phyloP scores from a whole-genome alignment of 164 flowering plant genomes.

The Tetrastigma voinierianum region DNA sequence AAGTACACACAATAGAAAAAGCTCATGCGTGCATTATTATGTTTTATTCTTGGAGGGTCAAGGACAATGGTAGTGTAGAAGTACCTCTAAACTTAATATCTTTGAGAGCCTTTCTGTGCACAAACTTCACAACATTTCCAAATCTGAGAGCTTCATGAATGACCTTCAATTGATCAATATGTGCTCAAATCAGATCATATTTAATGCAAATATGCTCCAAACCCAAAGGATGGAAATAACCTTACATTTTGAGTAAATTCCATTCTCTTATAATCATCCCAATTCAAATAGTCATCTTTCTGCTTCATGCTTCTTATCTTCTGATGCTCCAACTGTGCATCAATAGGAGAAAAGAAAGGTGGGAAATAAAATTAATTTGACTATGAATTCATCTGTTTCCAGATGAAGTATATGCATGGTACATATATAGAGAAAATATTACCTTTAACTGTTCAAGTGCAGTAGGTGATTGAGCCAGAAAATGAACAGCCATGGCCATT shows the following conservation, averaged over 20 bases:
- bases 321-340: conserved; percentile 46
- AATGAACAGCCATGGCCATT: conserved; percentile 53
- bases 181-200: not conserved
- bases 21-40: conserved; percentile 8
- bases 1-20: not conserved
- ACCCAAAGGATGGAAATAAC: too few relatives aligned
- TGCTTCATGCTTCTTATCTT: conserved; percentile 42
- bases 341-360: not conserved
- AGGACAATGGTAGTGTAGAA: too few relatives aligned
- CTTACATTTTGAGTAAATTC: conserved; percentile 63
- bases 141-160: conserved; percentile 66
- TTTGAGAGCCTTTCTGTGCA: conserved; percentile 72
- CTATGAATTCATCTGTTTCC: not conserved
- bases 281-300: conserved; percentile 44
- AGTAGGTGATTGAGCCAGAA: conserved; percentile 45
- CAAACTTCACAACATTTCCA: conserved; percentile 71
- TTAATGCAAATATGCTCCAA: not conserved
- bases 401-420: not conserved
- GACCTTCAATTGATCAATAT: conserved; percentile 34
- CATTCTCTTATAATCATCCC: conserved; percentile 73
- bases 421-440: not conserved
- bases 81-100: conserved; percentile 67
- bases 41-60: not conserved
- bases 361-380: not conserved
- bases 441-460: conserved; percentile 58